Evolutionary conservation across 2,329 filamentous ascomycete species (phyloP).

Genomic region (Clonostachys rosea): DNA sequence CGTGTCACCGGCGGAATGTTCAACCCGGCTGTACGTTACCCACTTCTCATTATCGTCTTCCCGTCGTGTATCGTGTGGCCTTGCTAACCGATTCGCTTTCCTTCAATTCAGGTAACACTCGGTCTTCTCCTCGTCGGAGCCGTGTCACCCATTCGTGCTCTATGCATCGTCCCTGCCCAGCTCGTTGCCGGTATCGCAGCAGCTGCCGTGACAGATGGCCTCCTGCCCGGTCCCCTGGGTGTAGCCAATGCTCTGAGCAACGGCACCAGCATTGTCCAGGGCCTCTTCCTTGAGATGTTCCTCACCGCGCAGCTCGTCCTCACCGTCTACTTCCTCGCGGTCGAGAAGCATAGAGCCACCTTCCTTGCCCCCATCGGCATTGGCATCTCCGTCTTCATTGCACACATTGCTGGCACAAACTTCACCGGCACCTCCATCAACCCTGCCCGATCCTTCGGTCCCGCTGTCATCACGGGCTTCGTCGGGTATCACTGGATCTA

Average conservation of each 20-base stretch:
- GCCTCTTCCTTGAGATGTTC: slow-evolving; percentile 61
- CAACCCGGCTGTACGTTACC: slow-evolving; percentile 39
- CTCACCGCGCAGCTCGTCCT: slow-evolving; percentile 56
- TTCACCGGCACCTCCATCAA: slow-evolving; percentile 38
- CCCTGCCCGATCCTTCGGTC: slow-evolving; percentile 40
- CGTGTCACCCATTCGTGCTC: slow-evolving; percentile 44
- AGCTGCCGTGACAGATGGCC: slow-evolving; percentile 45
- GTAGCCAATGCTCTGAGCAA: slow-evolving; percentile 47
- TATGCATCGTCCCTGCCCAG: slow-evolving; percentile 47
- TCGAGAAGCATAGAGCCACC: slow-evolving; percentile 66
- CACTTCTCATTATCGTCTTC: background rate
- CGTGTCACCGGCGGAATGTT: slow-evolving; percentile 47
- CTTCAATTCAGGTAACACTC: slow-evolving; percentile 39
- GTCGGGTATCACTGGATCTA: slow-evolving; percentile 42
- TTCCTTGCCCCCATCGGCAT: slow-evolving; percentile 66
- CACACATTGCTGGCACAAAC: slow-evolving; percentile 25
- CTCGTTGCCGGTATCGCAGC: slow-evolving; percentile 50
- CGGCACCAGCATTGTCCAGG: slow-evolving; percentile 42
- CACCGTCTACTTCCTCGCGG: slow-evolving; percentile 61
- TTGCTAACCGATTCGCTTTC: background rate
- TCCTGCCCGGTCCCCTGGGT: slow-evolving; percentile 47
- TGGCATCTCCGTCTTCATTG: slow-evolving; percentile 61
- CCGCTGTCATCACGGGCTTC: slow-evolving; percentile 31
- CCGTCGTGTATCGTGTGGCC: background rate
- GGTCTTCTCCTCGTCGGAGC: slow-evolving; percentile 55